phyloP scores from a whole-genome alignment of 2,329 filamentous ascomycete species.

The Zymoseptoria ardabiliae region DNA sequence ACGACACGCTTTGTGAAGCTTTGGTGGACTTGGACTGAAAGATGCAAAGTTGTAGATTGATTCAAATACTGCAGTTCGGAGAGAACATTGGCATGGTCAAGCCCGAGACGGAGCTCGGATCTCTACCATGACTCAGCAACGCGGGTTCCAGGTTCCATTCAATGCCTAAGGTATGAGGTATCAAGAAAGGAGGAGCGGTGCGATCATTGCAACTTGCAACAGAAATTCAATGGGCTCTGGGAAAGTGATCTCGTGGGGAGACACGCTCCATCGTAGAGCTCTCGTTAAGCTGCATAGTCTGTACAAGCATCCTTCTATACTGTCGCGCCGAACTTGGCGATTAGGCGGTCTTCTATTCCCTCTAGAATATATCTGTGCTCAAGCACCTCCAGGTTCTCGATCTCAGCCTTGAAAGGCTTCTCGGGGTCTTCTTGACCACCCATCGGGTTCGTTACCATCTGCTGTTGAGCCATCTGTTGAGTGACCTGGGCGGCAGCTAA shows the following conservation, averaged over 20 bases:
- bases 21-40: not conserved
- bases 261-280: not conserved
- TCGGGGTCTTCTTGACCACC: slow-evolving; percentile 89
- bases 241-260: not conserved
- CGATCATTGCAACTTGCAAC: not conserved
- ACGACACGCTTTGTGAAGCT: not conserved
- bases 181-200: not conserved
- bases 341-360: slow-evolving; percentile 74
- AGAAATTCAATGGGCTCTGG: too few relatives aligned
- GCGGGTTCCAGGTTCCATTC: not conserved
- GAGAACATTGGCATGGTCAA: too few relatives aligned
- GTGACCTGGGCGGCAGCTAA: slow-evolving; percentile 84
- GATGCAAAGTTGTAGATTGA: not conserved
- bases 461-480: slow-evolving; percentile 61
- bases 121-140: not conserved
- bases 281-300: not conserved
- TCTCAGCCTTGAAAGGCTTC: slow-evolving; percentile 87
- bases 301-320: slow-evolving; percentile 6
- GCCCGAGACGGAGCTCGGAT: not conserved
- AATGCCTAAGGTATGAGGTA: too few relatives aligned
- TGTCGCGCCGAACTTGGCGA: slow-evolving; percentile 39
- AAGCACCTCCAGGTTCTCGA: slow-evolving; percentile 90
- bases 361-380: slow-evolving; percentile 90
- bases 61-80: too few relatives aligned
- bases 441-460: slow-evolving; percentile 66